phyloP scores from a whole-genome alignment of 306 rosid genomes.

The Mimosa pudica region DNA sequence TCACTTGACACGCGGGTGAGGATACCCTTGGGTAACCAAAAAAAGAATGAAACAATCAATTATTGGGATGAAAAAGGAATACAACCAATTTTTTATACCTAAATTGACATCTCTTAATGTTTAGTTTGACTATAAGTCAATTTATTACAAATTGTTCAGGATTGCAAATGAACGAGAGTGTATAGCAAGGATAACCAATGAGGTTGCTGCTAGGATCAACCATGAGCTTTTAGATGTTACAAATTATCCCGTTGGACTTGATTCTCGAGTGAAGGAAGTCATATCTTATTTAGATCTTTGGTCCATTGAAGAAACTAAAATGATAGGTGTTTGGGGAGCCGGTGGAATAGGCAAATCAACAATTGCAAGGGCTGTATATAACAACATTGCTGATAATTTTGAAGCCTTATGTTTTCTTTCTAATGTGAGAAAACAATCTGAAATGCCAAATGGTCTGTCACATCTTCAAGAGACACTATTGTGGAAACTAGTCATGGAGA shows the following conservation, averaged over 20 bases:
- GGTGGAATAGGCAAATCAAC: constrained; percentile 29
- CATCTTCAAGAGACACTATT: constrained; percentile 24
- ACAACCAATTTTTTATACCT: neutral
- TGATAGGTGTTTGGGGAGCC: constrained; percentile 16
- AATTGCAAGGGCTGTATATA: constrained; percentile 14
- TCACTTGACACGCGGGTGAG: too few relatives aligned
- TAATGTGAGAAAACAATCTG: neutral
- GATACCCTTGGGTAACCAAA: too few relatives aligned
- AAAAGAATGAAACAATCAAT: neutral
- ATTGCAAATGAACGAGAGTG: neutral
- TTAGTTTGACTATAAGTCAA: neutral
- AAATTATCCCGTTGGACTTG: constrained; percentile 3
- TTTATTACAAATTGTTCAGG: neutral
- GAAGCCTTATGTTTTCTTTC: constrained; percentile 1
- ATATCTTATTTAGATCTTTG: neutral
- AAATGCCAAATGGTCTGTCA: neutral
- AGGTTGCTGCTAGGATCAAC: neutral
- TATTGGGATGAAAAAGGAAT: neutral
- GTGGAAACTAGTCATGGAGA: neutral
- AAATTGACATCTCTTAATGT: neutral
- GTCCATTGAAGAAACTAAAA: neutral
- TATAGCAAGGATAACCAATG: neutral
- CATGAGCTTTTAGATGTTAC: neutral
- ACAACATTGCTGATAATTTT: neutral
- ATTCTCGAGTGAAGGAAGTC: neutral